These are phyloP conservation scores for Nakataea oryzae DNA, from an alignment of 2,329 filamentous ascomycete genomes.

Conservation along the genomic window DNA sequence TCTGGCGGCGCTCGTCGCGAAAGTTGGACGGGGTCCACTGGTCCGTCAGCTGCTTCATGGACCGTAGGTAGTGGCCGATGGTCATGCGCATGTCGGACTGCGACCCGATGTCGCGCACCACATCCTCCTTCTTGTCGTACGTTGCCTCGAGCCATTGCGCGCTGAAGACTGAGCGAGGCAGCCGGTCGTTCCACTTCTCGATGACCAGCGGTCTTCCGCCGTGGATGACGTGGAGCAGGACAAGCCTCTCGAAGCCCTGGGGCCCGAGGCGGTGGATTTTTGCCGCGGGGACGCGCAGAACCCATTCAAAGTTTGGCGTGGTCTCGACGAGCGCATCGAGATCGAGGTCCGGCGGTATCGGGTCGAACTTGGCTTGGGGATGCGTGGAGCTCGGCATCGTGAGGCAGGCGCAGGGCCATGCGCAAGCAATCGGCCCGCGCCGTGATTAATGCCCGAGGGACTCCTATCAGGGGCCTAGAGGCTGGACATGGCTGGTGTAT, in stretches of 20 bases:
- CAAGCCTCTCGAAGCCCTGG: conserved; percentile 75
- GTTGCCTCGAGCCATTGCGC: conserved; percentile 69
- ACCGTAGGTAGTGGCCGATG: conserved; percentile 80
- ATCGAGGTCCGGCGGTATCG: conserved; percentile 78
- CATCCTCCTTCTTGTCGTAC: conserved; percentile 73
- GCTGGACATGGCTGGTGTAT: no score
- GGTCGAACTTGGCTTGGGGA: conserved; percentile 83
- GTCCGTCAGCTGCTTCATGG: conserved; percentile 73
- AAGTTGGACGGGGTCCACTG: conserved; percentile 71
- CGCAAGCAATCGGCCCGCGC: background rate
- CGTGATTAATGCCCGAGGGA: no score
- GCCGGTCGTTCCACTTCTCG: conserved; percentile 69
- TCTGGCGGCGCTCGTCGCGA: conserved; percentile 68
- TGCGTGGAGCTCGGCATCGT: conserved; percentile 66
- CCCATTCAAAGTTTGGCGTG: conserved; percentile 80
- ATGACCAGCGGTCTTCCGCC: conserved; percentile 84
- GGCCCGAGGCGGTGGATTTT: conserved; percentile 70
- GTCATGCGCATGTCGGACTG: conserved; percentile 73
- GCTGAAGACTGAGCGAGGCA: conserved; percentile 73
- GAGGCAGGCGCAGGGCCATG: conserved; percentile 3
- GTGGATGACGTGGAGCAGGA: conserved; percentile 71
- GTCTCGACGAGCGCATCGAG: conserved; percentile 64
- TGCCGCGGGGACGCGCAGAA: conserved; percentile 65
- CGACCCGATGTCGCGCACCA: conserved; percentile 68
- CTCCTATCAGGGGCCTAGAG: background rate